phyloP scores from a whole-genome alignment of 148 eudicot genomes.

The Vaccinium vitisidaea region DNA sequence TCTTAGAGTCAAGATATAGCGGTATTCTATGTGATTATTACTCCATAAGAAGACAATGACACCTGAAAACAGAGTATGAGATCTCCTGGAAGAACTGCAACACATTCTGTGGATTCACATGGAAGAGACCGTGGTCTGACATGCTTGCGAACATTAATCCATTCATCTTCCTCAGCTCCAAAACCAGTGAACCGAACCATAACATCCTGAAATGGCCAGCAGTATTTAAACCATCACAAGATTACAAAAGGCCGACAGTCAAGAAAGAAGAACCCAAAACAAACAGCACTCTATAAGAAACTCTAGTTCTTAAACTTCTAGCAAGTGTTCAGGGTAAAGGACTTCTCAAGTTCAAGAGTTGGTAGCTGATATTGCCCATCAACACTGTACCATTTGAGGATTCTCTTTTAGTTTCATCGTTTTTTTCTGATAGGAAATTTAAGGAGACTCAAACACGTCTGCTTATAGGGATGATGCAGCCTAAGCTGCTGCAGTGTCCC shows the following conservation, averaged over 20 bases:
- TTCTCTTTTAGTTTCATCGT: not conserved
- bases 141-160: conserved; percentile 83
- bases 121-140: conserved; percentile 95
- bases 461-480: not conserved
- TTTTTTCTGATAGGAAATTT: not conserved
- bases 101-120: conserved; percentile 89
- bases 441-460: not conserved
- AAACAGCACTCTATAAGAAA: not conserved
- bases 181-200: conserved; percentile 92
- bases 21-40: not conserved
- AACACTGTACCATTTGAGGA: not conserved
- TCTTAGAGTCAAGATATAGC: not conserved
- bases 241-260: not conserved
- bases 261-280: not conserved
- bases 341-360: not conserved
- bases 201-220: conserved; percentile 66
- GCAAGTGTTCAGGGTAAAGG: not conserved
- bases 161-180: conserved; percentile 93
- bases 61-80: conserved; percentile 97
- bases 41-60: conserved; percentile 11
- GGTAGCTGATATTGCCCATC: not conserved
- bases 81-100: conserved; percentile 88
- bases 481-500: not conserved
- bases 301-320: not conserved
- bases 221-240: not conserved